Base-by-base conservation (phyloP, 805 yeast species). In the Lipomyces sp. region DNA sequence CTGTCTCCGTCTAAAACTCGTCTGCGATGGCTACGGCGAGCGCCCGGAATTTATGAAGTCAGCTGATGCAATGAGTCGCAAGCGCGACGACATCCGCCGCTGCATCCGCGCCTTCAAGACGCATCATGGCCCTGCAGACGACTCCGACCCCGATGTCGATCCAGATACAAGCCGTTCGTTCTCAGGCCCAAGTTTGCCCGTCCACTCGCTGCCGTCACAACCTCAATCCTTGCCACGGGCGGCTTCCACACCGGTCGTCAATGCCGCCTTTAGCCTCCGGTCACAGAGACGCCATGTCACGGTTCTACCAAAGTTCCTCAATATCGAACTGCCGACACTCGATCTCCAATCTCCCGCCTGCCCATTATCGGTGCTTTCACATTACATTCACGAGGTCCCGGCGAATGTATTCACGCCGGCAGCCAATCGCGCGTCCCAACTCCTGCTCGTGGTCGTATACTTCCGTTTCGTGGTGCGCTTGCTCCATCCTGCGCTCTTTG, bases 11-110 rank as follows among this genome's bases (percentile, higher is more conserved):
- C 61, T 66, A 11, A 48, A 56, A 5, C 35, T 66, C 42, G 15
- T 7, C 34, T 53, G 58, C 30, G 37, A 60, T 11, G 68, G 70
- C 48, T 66, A 66, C 59, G 70, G 69, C 48, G 60, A 50, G 5
- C 54, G 69, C 11, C 69, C 70, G 4, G 66, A 60, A n/a, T 34
- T 57, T 29, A 48, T 66, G 59, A 18, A 50, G 39, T 33, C 53
- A 13, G 32, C 57, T 15, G 37, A 50, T 2, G 62, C 62, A 11
- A 53, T 34, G 32, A 30, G 5, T 50, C 33, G 30, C 32, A 37
- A 33, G 30, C 29, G 56, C 55, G 56, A 50, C 15, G 29, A 53
- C n/a, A 29, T 54, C 57, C 13, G 60, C 8, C 24, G 50, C 24
- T 6, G 35, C 58, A n/a, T 33, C 42, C 13, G 60, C 48, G 51